Base-by-base conservation (phyloP, 2,329 filamentous ascomycete species). In the Akanthomyces muscarius region DNA sequence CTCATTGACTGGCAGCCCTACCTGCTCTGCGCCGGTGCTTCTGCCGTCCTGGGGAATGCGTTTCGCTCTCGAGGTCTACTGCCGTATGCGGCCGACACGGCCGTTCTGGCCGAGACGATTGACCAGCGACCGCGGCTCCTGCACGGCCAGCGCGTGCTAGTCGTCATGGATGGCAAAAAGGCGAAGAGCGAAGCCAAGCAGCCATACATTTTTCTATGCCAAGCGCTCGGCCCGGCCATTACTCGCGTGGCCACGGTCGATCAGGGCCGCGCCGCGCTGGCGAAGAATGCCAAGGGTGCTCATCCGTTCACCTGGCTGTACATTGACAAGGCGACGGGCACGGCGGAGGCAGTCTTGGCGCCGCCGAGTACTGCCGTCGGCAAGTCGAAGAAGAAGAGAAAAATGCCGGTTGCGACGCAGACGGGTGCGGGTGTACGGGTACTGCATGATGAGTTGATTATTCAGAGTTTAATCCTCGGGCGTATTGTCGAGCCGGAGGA, bases 401-500 rank as follows among this genome's bases (percentile, higher is more conserved):
- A 65, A 67, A 48, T 21, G 68, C 13, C 68, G 54, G 38, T 45
- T 2, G 72, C 38, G 70, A 61, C 48, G 25, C 76, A 64, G 63
- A 72, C 52, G 51, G 67, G 53, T 36, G 28, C 50, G 10, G 83
- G 76, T 65, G 80, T 92, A 44, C 84, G 83, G 66, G 83, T 95
- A 51, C 83, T 96, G 59, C 89, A 88, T 62, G 89, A 96, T 73
- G 94, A 98, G 75, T 86, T 94, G 71, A 86, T 98, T 25, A 88
- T 96, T 62, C 94, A 99, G 80, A 97, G 92, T 74, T 78, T 98
- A 64, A 97, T 99, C 66, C 74, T 97, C 57, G 94, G 93, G 0
- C 85, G 87, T 65, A 76, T 97, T 68, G 84, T 92, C 59, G 88
- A 91, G 65, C 83, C 86, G 16, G 58, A 53, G 56, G 81, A 77